These are phyloP conservation scores for Fulvia fulva DNA, from an alignment of 2,329 filamentous ascomycete genomes.

Conservation along the genomic window DNA sequence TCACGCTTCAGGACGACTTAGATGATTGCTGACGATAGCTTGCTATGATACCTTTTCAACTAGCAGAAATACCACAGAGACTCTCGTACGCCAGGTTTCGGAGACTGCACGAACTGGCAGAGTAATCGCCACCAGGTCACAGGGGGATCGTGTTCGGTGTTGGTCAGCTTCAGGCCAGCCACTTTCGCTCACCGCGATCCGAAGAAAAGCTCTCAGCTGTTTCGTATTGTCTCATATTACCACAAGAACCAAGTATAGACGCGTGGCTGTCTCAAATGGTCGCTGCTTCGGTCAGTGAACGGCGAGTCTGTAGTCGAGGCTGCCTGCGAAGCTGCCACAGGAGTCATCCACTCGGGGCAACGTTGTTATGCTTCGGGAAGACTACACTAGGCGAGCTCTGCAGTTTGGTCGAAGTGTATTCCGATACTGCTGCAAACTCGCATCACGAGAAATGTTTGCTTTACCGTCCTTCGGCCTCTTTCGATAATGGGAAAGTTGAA, in stretches of 20 bases:
- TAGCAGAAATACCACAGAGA: too few relatives aligned
- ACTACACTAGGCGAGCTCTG: too few relatives aligned
- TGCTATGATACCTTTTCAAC: background rate
- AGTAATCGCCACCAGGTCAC: background rate
- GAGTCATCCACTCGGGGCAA: too few relatives aligned
- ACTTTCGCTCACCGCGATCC: background rate
- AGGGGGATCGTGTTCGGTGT: background rate
- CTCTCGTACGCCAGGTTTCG: too few relatives aligned
- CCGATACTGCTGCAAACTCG: too few relatives aligned
- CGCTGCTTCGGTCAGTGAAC: background rate
- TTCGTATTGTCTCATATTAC: background rate
- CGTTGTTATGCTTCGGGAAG: too few relatives aligned
- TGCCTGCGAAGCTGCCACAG: too few relatives aligned
- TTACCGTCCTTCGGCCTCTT: background rate
- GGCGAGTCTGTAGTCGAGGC: too few relatives aligned
- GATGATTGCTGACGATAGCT: background rate
- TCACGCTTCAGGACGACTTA: background rate
- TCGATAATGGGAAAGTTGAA: background rate
- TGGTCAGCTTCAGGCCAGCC: background rate
- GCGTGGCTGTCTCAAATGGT: background rate
- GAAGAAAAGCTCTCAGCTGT: background rate
- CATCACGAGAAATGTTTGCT: background rate
- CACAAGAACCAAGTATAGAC: background rate
- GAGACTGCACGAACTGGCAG: too few relatives aligned
- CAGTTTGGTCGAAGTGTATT: too few relatives aligned